Conservation (phyloP, 2,329 filamentous ascomycete species). For the Epicoccum sorghinum region DNA sequence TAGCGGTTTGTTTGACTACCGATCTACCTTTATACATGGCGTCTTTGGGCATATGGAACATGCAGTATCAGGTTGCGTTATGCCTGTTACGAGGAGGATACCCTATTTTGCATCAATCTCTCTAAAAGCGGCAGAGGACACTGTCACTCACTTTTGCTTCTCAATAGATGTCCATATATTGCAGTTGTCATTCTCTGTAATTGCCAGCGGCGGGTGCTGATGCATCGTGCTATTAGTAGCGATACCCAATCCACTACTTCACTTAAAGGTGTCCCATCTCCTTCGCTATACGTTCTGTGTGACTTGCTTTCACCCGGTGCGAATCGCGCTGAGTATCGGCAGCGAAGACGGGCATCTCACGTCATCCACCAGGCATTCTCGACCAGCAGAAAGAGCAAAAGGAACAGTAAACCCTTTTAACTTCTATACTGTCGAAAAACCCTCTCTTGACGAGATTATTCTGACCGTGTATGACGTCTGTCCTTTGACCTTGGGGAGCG, state of each 20-base stretch:
- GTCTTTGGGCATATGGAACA: slow-evolving; percentile 6
- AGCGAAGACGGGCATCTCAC: no score
- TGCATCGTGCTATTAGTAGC: neutral
- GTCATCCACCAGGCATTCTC: no score
- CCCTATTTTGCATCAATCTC: slow-evolving; percentile 4
- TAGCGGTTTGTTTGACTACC: slow-evolving; percentile 28
- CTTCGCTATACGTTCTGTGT: neutral
- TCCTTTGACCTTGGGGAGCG: no score
- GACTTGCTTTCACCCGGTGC: neutral
- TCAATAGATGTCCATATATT: neutral
- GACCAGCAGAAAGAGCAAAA: no score
- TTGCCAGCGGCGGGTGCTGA: neutral
- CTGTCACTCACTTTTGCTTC: neutral
- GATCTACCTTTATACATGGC: neutral
- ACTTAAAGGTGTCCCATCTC: neutral
- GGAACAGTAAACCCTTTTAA: no score
- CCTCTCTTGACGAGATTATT: no score
- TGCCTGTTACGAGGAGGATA: slow-evolving; percentile 12
- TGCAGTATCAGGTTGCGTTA: slow-evolving; percentile 5
- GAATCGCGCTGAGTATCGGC: no score
- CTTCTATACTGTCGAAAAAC: no score
- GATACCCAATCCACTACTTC: slow-evolving; percentile 6
- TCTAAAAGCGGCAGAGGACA: neutral
- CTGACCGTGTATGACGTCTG: no score
- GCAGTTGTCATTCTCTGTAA: neutral